Evolutionary conservation across 139 green algal genomes (phyloP), one percentile per base, ranked within the genome.

Genomic region (Tetradesmus obliquus): DNA sequence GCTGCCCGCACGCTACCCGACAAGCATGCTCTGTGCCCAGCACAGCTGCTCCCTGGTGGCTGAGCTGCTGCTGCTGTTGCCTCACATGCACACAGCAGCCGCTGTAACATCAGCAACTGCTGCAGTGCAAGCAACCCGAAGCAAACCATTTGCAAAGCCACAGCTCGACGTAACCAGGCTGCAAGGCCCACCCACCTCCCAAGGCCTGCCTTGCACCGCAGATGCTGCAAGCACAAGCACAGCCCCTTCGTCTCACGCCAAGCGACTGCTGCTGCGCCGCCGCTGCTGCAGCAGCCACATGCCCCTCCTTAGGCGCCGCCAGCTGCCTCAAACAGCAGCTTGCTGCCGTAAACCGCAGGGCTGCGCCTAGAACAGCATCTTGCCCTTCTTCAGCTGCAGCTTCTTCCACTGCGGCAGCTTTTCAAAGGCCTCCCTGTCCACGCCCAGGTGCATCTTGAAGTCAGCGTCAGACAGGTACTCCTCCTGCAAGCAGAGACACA

Each of bases 391-490:
- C n/a, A 89, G 81, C n/a, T 93, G 62, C 54, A 87, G 86, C 72
- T 87, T 89, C 20, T 90, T 80, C 94, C 94, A 95, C 20, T 84
- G 72, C 5, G 94, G 94, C 60, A 92, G 76, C 62, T 85, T 86
- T 24, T 85, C 84, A 83, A 91, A 95, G 0, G 82, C 86, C 7
- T 91, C 92, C n/a, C 88, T 88, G 60, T 89, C 74, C 74, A 94
- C 82, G 51, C 86, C 87, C 53, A 95, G 93, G 60, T 91, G 84
- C 54, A 60, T 83, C 54, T 76, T 55, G 83, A 96, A 96, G 53
- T 95, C 95, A 15, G 57, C 74, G 3, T 93, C 92, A 32, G 5
- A 82, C 15, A 96, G 91, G 87, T 96, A 96, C 62, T 96, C 93
- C 92, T 96, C 95, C 89, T 92, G 79, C 87, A 91, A 53, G 7